Conservation (phyloP, 768 basidiomycete species). For the Suillus brevipes region DNA sequence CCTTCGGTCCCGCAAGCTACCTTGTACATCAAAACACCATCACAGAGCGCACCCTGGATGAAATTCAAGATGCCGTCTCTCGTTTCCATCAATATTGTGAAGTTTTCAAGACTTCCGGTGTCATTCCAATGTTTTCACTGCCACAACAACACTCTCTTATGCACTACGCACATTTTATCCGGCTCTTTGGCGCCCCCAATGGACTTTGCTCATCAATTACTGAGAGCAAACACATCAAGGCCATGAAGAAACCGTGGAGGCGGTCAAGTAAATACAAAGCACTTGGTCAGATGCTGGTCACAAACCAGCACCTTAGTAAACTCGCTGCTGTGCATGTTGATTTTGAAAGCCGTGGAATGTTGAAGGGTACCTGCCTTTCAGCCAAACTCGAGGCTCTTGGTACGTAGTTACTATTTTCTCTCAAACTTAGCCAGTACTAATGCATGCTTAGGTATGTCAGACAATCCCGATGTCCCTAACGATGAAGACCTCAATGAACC, state of each 20-base stretch:
- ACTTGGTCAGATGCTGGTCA: constrained; percentile 20
- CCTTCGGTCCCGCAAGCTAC: constrained; percentile 14
- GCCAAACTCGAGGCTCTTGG: neutral
- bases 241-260: constrained; percentile 29
- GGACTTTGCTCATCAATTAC: constrained; percentile 26
- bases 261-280: constrained; percentile 7
- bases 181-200: constrained; percentile 28
- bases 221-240: constrained; percentile 18
- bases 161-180: constrained; percentile 24
- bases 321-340: constrained; percentile 1
- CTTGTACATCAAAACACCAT: constrained; percentile 16
- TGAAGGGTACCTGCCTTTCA: constrained; percentile 10
- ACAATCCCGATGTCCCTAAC: neutral
- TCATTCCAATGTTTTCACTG: constrained; percentile 13
- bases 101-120: constrained; percentile 14
- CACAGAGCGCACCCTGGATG: constrained; percentile 11
- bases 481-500: neutral
- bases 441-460: neutral
- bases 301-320: constrained; percentile 25
- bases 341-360: constrained; percentile 17
- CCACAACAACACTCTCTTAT: constrained; percentile 23
- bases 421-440: neutral
- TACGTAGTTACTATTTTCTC: neutral
- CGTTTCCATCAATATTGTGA: constrained; percentile 23
- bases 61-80: constrained; percentile 11